phyloP scores from a whole-genome alignment of 345 rosid genomes.

The Dovyalis caffra region DNA sequence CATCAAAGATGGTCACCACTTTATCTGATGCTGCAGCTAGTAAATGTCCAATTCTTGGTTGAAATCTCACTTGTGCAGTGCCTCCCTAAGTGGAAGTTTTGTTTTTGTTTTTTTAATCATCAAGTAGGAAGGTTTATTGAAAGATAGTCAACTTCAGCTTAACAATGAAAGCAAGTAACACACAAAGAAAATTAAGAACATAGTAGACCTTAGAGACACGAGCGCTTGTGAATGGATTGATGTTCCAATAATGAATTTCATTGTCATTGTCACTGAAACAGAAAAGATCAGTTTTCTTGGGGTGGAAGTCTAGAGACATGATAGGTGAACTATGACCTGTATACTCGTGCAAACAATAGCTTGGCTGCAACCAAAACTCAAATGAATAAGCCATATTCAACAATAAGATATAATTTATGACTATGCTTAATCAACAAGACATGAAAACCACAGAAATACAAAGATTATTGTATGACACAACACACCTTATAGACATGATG shows the following conservation, averaged over 20 bases:
- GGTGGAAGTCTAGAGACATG: constrained; percentile 74
- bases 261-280: constrained; percentile 57
- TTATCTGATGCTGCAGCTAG: constrained; percentile 68
- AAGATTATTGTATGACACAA: neutral
- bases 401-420: neutral
- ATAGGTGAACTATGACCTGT: constrained; percentile 52
- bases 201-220: constrained; percentile 46
- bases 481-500: neutral
- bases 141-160: neutral
- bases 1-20: constrained; percentile 55
- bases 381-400: constrained; percentile 4
- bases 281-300: constrained; percentile 57
- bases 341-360: constrained; percentile 40
- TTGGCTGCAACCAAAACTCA: constrained; percentile 45
- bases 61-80: constrained; percentile 60
- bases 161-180: neutral
- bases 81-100: constrained; percentile 41
- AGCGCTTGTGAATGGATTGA: constrained; percentile 43
- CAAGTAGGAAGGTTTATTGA: neutral
- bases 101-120: too few species aligned
- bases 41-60: constrained; percentile 55
- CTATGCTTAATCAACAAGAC: neutral
- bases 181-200: neutral
- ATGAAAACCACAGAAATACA: neutral
- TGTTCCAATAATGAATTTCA: constrained; percentile 54